A percentile compares a stretch with the other conserved stretches of the same genome.
Evolutionary conservation across 768 basidiomycete genomes (phyloP).

Genomic region (Ramaria sp.): DNA sequence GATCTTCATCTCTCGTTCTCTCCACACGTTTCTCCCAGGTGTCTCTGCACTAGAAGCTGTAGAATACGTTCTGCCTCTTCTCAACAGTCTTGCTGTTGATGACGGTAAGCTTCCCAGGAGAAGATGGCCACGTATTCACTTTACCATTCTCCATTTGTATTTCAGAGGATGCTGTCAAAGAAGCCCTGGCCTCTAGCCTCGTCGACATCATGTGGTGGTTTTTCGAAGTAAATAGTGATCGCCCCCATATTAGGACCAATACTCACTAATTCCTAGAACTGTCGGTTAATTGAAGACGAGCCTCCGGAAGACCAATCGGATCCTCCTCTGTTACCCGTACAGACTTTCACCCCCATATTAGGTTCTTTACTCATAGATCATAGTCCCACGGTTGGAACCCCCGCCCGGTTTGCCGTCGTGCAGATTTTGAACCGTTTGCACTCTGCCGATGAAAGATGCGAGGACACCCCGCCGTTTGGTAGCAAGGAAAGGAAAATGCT

Average conservation of each 20-base stretch:
- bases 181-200: slow-evolving; percentile 73
- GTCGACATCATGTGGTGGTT: slow-evolving; percentile 90
- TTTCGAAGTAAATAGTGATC: slow-evolving; percentile 24
- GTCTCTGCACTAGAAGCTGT: slow-evolving; percentile 82
- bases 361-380: slow-evolving; percentile 79
- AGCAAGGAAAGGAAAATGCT: slow-evolving; percentile 49
- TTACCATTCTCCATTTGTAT: neutral
- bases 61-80: slow-evolving; percentile 87
- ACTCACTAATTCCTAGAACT: slow-evolving; percentile 34
- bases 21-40: slow-evolving; percentile 63
- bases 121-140: slow-evolving; percentile 2
- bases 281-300: slow-evolving; percentile 50
- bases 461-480: slow-evolving; percentile 36
- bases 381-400: slow-evolving; percentile 60
- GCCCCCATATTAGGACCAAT: neutral
- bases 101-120: slow-evolving; percentile 42
- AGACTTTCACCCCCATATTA: slow-evolving; percentile 85
- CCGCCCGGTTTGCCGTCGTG: slow-evolving; percentile 67
- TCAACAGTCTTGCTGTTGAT: slow-evolving; percentile 76
- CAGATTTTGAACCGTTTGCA: slow-evolving; percentile 64
- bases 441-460: slow-evolving; percentile 36
- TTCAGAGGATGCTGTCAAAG: slow-evolving; percentile 77
- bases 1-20: slow-evolving; percentile 74
- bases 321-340: slow-evolving; percentile 51
- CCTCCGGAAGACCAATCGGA: slow-evolving; percentile 22